Evolutionary conservation across 1,139 yeast species (phyloP), one percentile per base, ranked within the genome.

Genomic region (Suhomyces chickasaworum): DNA sequence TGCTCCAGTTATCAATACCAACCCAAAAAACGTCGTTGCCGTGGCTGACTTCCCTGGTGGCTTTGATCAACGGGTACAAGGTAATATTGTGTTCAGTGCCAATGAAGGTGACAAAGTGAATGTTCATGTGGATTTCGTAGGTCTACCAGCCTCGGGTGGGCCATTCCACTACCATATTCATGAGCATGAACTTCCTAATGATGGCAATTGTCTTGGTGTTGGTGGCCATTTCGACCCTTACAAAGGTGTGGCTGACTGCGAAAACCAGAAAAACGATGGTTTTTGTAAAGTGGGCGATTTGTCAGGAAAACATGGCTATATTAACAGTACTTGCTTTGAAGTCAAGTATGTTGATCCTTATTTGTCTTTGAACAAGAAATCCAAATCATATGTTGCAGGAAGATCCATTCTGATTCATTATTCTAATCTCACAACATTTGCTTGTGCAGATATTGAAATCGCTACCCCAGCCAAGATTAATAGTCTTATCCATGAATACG

Each of bases 101-200:
- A 71, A 59, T 56, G 66, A 60, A 32, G 78, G 77, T 12, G 75
- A 77, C 43, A 60, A 68, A 5, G 80, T 81, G n/a, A 71, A 78
- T 52, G 85, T 81, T 41, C 82, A 80, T 55, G 79, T 81, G 48
- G 84, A 81, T 57, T 64, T 81, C 58, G 75, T 83, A 7, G 83
- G 83, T 2, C 72, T 81, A 53, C 86, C 86, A 17, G 59, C 65
- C 35, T 61, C 63, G 38, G 81, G 81, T n/a, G 85, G 84, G 2
- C 78, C 83, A n/a, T 81, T 80, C 59, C 60, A 67, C 16, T 82
- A 81, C 58, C 86, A 81, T 55, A 78, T 82, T 49, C 86, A 81
- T 55, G 79, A 78, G 16, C 56, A 61, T 4, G 68, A 78, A 2
- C 74, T 78, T 45, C 76, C 78, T 23, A 61, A 46, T 9, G 60